Base-by-base conservation (phyloP, 306 rosid genomes). In the Cucurbita argyrosperma region DNA sequence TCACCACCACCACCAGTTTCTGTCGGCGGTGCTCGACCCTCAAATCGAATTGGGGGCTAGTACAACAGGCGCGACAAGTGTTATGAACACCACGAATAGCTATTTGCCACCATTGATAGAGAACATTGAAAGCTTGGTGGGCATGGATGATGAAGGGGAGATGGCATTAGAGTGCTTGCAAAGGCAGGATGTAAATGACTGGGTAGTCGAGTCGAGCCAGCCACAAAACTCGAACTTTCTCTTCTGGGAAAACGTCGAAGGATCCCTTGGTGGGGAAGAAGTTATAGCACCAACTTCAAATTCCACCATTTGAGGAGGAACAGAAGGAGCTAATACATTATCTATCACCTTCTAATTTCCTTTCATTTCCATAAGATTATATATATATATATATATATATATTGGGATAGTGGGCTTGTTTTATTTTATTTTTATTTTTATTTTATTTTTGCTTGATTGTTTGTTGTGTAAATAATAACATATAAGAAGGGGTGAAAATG, bases 31-130 rank as follows among this genome's bases (percentile, higher is more conserved):
- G 2, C 85, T 84, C 9, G 64, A 82, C 72, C 75, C 72, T 66
- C 82, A 83, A 55, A 55, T 65, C 5, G 35, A 54, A 54, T 21
- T 66, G 39, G 2, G 54, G 2, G 62, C 38, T 2, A 6, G 10
- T 9, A 26, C 65, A 1, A 2, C 53, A 5, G 71, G n/a, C 14
- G 1, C 37, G 4, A 18, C 84, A 3, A 13, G 83, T 10, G 55
- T 74, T 1, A 39, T 76, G 15, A 87, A 82, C 77, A 83, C 84
- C 57, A 56, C 65, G 10, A 67, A 16, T 10, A 82, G 74, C 73
- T 84, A 85, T 76, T 83, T 90, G 76, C 98, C 98, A 18, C 96
- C 96, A 10, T 82, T 90, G 81, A 83, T 92, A 79, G 96, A 88
- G 76, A 88, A 78, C 81, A 83, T 85, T 77, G 96, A 88, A 19